A percentile compares a stretch with the other conserved stretches of the same genome.
phyloP scores from a whole-genome alignment of 2,329 filamentous ascomycete genomes.

The Xylariaceae sp. region DNA sequence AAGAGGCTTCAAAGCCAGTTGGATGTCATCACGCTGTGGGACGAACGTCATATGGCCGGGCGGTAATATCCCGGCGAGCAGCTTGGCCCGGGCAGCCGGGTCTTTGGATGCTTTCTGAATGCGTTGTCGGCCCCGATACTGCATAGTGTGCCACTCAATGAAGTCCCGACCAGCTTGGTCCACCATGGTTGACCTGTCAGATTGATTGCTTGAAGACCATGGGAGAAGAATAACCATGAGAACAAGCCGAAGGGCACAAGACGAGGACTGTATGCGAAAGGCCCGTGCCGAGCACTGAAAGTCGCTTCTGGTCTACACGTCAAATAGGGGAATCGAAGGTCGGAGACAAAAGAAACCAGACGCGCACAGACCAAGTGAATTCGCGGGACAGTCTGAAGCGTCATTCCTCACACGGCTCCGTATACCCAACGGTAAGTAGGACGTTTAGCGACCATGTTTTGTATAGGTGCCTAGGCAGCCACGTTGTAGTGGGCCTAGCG shows the following conservation, averaged over 20 bases:
- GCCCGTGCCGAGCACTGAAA: background rate
- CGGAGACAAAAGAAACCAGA: too few relatives aligned
- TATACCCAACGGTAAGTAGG: too few relatives aligned
- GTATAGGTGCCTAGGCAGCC: too few relatives aligned
- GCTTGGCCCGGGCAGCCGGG: slow-evolving; percentile 17
- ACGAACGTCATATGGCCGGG: slow-evolving; percentile 15
- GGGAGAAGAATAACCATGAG: background rate
- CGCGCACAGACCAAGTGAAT: too few relatives aligned
- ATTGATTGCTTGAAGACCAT: background rate
- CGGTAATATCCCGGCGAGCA: slow-evolving; percentile 22
- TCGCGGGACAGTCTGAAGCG: too few relatives aligned
- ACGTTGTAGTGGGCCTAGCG: too few relatives aligned
- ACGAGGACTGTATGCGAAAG: background rate
- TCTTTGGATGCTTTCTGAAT: slow-evolving; percentile 23
- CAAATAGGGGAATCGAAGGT: background rate
- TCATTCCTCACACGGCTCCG: too few relatives aligned
- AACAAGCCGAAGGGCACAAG: background rate
- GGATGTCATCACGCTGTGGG: slow-evolving; percentile 20
- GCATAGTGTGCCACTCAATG: slow-evolving; percentile 19
- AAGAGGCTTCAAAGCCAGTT: slow-evolving; percentile 17
- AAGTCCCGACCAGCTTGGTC: background rate
- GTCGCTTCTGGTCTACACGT: background rate
- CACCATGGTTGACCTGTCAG: background rate
- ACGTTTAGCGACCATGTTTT: too few relatives aligned
- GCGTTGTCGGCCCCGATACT: slow-evolving; percentile 17